Base-by-base conservation (phyloP, 1,139 yeast species). In the Blastobotrys persicus region DNA sequence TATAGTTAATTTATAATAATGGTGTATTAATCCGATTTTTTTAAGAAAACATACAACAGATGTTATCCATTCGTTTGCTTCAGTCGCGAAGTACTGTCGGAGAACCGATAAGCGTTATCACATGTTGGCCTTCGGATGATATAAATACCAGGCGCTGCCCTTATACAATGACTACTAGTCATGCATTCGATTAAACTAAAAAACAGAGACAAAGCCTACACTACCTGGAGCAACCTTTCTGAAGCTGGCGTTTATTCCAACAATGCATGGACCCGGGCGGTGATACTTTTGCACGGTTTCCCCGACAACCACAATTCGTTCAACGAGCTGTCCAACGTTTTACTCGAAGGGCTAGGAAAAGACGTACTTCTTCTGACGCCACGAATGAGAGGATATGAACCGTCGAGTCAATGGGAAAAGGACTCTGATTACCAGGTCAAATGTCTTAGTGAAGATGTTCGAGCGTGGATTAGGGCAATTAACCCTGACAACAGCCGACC, bases 281-380 rank as follows among this genome's bases (percentile, higher is more conserved):
- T 61, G 14, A 33, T 61, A 12, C 52, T 61, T 33, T 52, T 61
- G 18, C 65, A 61, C 45, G 65, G 65, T 4, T 61, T 61, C 48
- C 65, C 65, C 1, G 65, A 61, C 47, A 47, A 48, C 46, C 49
- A 53, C 23, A 42, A 52, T 13, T 55, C 63, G 2, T 61, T 56
- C 55, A 46, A 53, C 31, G 55, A 49, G 9, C 49, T 51, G 11
- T n/a, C 44, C 45, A 37, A 37, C 26, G 18, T 9, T 3, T 28
- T 37, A 3, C 16, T 37, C 5, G 41, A 37, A 18, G 14, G 19
- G 14, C 18, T 17, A 5, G 41, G 41, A 18, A 18, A 17, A n/a
- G 32, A 37, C 13, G 31, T 38, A 11, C 37, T 46, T 7, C 14
- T 46, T n/a, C 19, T 61, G 18, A 65, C 64, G 4, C 65, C 65